Evolutionary conservation across 768 basidiomycete genomes (phyloP).

Genomic region (Naganishia vishniacii): DNA sequence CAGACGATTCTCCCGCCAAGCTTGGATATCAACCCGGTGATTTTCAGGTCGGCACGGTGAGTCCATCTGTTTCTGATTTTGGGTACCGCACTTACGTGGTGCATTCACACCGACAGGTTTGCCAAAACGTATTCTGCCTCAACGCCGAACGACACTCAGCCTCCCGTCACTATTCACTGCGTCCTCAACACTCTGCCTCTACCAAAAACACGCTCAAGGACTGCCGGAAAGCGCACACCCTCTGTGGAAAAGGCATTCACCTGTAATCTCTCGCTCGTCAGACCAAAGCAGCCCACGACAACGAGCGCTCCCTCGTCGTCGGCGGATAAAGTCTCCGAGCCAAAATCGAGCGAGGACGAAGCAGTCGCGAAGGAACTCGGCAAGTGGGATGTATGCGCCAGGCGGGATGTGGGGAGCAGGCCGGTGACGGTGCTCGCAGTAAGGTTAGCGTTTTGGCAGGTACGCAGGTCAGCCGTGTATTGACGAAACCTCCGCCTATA

Average conservation of each 20-base stretch:
- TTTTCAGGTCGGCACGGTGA: slow-evolving; percentile 45
- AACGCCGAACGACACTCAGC: slow-evolving; percentile 17
- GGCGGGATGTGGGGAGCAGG: slow-evolving; percentile 68
- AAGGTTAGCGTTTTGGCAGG: slow-evolving; percentile 56
- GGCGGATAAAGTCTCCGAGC: not conserved
- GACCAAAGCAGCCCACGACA: not conserved
- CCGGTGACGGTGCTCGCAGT: slow-evolving; percentile 82
- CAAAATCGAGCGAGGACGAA: not conserved
- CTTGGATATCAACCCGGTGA: slow-evolving; percentile 36
- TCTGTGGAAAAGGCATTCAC: slow-evolving; percentile 17
- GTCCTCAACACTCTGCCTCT: slow-evolving; percentile 34
- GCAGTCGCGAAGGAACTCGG: slow-evolving; percentile 53
- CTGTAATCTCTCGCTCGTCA: slow-evolving; percentile 11
- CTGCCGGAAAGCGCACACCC: slow-evolving; percentile 13
- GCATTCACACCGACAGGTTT: not conserved
- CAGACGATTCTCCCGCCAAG: slow-evolving; percentile 32
- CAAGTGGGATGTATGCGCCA: slow-evolving; percentile 63
- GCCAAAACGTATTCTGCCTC: not conserved
- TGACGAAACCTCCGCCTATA: too few species aligned
- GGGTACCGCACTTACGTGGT: too few species aligned
- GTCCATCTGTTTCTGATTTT: not conserved
- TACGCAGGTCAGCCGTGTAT: too few species aligned
- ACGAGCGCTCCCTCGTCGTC: not conserved
- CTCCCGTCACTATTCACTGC: slow-evolving; percentile 39
- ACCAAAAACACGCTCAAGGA: slow-evolving; percentile 25